phyloP scores from a whole-genome alignment of 805 yeast species.

The Ogataea methylovora region DNA sequence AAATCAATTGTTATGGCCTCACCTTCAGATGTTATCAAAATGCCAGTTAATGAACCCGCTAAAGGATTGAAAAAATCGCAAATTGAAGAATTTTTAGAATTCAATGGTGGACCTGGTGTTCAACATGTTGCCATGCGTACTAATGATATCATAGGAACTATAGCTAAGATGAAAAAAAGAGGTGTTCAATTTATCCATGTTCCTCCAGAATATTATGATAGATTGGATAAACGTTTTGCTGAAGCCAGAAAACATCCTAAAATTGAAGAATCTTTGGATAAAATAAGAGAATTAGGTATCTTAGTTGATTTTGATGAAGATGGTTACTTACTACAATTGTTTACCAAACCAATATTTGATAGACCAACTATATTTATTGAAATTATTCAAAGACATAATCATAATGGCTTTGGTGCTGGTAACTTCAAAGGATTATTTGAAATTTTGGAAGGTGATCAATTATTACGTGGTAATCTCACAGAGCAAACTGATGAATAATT shows the following conservation, averaged over 20 bases:
- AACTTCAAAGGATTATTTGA: constrained; percentile 79
- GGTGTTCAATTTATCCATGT: constrained; percentile 67
- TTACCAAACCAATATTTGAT: constrained; percentile 68
- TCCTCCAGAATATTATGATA: constrained; percentile 49
- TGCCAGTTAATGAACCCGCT: constrained; percentile 87
- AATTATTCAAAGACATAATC: constrained; percentile 71
- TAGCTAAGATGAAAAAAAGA: constrained; percentile 42
- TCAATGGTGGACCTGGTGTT: constrained; percentile 73
- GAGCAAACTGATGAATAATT: too few relatives aligned
- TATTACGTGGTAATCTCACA: constrained; percentile 55
- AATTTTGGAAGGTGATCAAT: constrained; percentile 73
- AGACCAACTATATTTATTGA: constrained; percentile 81
- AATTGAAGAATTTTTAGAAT: constrained; percentile 75
- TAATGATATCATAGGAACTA: constrained; percentile 49
- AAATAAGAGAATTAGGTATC: constrained; percentile 45
- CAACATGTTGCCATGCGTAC: constrained; percentile 77
- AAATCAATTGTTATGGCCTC: constrained; percentile 74
- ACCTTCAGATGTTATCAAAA: constrained; percentile 52
- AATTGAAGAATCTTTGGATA: constrained; percentile 36
- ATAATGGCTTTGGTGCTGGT: constrained; percentile 85
- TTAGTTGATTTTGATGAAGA: constrained; percentile 71
- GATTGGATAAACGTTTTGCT: constrained; percentile 37
- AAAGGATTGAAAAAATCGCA: constrained; percentile 59
- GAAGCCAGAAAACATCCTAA: constrained; percentile 29
- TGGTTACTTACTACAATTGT: constrained; percentile 75